Conservation (phyloP, 495 filamentous ascomycete species). For the Aspergillus biplanus region DNA sequence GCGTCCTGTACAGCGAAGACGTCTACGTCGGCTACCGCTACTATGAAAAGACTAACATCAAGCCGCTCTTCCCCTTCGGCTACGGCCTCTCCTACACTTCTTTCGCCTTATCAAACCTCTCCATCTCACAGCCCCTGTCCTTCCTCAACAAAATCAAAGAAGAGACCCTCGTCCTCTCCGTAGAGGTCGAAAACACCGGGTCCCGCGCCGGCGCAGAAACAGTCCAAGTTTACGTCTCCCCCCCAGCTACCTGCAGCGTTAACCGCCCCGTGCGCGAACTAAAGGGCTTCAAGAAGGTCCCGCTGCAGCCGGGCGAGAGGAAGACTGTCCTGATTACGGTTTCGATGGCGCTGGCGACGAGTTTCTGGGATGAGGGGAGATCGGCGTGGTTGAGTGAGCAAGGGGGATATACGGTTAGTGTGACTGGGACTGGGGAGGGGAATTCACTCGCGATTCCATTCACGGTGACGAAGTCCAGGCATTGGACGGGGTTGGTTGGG, state of each 20-base stretch:
- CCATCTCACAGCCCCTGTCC: conserved; percentile 28
- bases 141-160: not conserved
- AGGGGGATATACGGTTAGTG: not conserved
- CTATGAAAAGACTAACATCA: conserved; percentile 66
- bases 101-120: conserved; percentile 66
- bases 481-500: not conserved
- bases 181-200: conserved; percentile 19
- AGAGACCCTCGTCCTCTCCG: conserved; percentile 2
- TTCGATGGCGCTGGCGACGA: conserved; percentile 18
- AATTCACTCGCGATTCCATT: not conserved
- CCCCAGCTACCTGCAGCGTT: conserved; percentile 3
- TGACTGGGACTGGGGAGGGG: not conserved
- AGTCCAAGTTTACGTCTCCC: conserved; percentile 24
- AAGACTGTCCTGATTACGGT: conserved; percentile 16
- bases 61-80: conserved; percentile 75
- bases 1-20: conserved; percentile 74
- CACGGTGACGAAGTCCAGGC: not conserved
- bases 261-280: conserved; percentile 28
- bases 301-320: conserved; percentile 10
- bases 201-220: conserved; percentile 19
- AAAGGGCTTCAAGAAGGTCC: conserved; percentile 29
- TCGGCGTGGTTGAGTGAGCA: not conserved
- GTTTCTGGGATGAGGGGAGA: conserved; percentile 28
- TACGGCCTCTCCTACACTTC: conserved; percentile 80
- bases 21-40: conserved; percentile 80